Evolutionary conservation across 306 rosid species (phyloP).

Genomic region (Cicer judaicum): DNA sequence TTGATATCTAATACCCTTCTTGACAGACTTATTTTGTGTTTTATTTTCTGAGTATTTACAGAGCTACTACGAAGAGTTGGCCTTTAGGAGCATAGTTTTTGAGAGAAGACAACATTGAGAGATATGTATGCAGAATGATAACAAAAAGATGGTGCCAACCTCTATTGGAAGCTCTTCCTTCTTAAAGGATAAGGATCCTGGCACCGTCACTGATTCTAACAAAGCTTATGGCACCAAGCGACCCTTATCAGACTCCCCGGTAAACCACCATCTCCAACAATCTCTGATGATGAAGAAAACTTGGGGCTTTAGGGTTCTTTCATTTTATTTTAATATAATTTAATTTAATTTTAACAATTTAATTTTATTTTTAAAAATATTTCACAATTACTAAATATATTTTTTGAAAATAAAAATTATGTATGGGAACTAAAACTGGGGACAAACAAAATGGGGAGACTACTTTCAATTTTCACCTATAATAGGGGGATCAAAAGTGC

Average conservation of each 20-base stretch:
- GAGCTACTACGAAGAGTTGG: slow-evolving; percentile 35
- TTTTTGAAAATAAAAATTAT: too few species aligned
- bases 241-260: slow-evolving; percentile 59
- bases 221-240: slow-evolving; percentile 72
- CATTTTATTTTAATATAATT: too few species aligned
- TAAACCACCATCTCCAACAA: slow-evolving; percentile 61
- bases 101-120: slow-evolving; percentile 69
- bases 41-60: slow-evolving; percentile 37
- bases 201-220: slow-evolving; percentile 51
- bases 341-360: too few species aligned
- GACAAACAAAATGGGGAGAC: too few species aligned
- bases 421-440: too few species aligned
- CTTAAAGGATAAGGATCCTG: slow-evolving; percentile 34
- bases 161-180: slow-evolving; percentile 56
- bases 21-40: slow-evolving; percentile 21
- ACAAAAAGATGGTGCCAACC: slow-evolving; percentile 55
- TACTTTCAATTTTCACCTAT: too few species aligned
- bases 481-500: too few species aligned
- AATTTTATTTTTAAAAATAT: too few species aligned
- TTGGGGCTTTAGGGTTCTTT: too few species aligned
- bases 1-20: not conserved
- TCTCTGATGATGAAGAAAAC: too few species aligned
- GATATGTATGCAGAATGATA: slow-evolving; percentile 76
- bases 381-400: too few species aligned
- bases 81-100: slow-evolving; percentile 34